Base-by-base conservation (phyloP, 768 basidiomycete species). In the Tephrocybe sp. region DNA sequence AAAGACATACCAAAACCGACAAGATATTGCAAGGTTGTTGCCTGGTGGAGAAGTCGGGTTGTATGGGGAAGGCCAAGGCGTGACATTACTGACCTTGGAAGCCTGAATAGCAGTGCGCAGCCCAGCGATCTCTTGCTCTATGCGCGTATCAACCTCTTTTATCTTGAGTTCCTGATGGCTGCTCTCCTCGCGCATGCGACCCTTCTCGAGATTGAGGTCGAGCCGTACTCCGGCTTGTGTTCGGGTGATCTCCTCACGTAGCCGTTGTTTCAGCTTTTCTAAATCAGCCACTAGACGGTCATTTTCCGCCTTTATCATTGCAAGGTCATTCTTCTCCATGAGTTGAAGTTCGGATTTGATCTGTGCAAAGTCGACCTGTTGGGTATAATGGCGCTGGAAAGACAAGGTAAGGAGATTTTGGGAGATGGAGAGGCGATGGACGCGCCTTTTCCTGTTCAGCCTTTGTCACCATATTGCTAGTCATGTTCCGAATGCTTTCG, bases 131-230 rank as follows among this genome's bases (percentile, higher is more conserved):
- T 98, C 94, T 63, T 91, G 90, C 68, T 99, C 96, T 57, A 98
- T 98, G 64, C 91, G 73, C 3, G 96, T 98, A 61, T 98, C 96
- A 15, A 98, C 94, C 66, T 99, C 96, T 66, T 92, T 93, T 63
- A 98, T 90, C 81, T 98, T 98, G 44, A 95, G 73, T 61, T 97
- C 94, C 61, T 98, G 92, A 32, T 84, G 83, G 57, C 84, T 87
- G 56, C 84, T 86, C 74, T 98, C 95, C 63, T 98, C 95, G 44
- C 96, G 75, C 75, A 98, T 91, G 38, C 96, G 78, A 1, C 93
- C 93, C 68, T 98, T 98, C 74, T 99, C 96, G 21, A 98, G 71
- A 69, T 99, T 99, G 50, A 99, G 69, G 67, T 99, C 97, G 13
- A 99, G 70, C 44, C 96, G 75, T 3, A 99, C 97, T 15, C 94